A percentile compares a stretch with the other conserved stretches of the same genome.
These are phyloP conservation scores for Backusella sp. DNA, from an alignment of 192 early-diverging fungal species.

Conservation along the genomic window DNA sequence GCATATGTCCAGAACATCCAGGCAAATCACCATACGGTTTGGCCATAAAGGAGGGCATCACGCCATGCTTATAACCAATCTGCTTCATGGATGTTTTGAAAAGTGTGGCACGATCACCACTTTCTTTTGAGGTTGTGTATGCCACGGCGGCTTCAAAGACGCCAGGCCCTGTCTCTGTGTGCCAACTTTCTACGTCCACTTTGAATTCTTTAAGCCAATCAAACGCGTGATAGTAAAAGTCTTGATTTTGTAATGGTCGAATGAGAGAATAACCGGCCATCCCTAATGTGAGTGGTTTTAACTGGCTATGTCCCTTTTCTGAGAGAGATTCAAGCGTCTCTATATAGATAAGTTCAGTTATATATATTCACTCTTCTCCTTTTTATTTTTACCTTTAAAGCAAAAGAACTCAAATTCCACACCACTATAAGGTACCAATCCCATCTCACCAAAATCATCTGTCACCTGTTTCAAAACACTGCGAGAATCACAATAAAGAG, in stretches of 20 bases:
- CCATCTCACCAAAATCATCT: slow-evolving; percentile 38
- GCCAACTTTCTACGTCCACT: slow-evolving; percentile 71
- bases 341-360: slow-evolving; percentile 20
- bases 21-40: slow-evolving; percentile 72
- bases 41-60: slow-evolving; percentile 85
- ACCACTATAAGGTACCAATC: slow-evolving; percentile 45
- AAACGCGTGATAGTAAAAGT: slow-evolving; percentile 71
- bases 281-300: slow-evolving; percentile 65
- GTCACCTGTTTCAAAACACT: slow-evolving; percentile 50
- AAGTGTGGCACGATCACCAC: slow-evolving; percentile 71
- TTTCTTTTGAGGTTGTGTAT: slow-evolving; percentile 57
- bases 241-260: slow-evolving; percentile 63
- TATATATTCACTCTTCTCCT: not conserved
- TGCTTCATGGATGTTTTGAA: slow-evolving; percentile 79
- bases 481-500: slow-evolving; percentile 66
- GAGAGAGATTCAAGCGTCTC: slow-evolving; percentile 69
- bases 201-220: slow-evolving; percentile 57
- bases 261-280: slow-evolving; percentile 83
- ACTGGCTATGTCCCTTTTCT: slow-evolving; percentile 54
- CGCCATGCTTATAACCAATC: slow-evolving; percentile 61
- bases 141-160: slow-evolving; percentile 77
- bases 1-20: slow-evolving; percentile 80
- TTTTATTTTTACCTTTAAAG: slow-evolving; percentile 60
- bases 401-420: slow-evolving; percentile 80
- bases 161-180: slow-evolving; percentile 84